These are phyloP conservation scores for Pythium graminicola DNA, from an alignment of 352 stramenopile genomes.

Conservation along the genomic window DNA sequence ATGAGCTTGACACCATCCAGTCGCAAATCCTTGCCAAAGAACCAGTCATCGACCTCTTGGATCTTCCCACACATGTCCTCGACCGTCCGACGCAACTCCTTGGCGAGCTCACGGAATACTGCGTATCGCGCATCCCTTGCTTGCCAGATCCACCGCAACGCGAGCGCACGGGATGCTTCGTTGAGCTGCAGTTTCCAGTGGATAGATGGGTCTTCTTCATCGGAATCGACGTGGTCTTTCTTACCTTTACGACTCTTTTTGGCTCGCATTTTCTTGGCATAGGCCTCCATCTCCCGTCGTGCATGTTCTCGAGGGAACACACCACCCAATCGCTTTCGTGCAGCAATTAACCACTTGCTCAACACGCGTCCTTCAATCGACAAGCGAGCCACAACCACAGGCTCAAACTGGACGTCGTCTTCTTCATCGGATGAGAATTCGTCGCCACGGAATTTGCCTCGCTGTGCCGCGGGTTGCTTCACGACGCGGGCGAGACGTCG, in stretches of 20 bases:
- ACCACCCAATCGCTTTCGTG: slow-evolving; percentile 87
- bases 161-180: slow-evolving; percentile 66
- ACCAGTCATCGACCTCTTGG: slow-evolving; percentile 92
- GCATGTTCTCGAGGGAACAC: slow-evolving; percentile 86
- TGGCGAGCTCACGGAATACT: slow-evolving; percentile 33
- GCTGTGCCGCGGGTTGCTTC: slow-evolving; percentile 21
- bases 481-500: slow-evolving; percentile 36
- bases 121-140: slow-evolving; percentile 57
- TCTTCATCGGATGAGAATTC: slow-evolving; percentile 94
- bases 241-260: slow-evolving; percentile 58
- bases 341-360: slow-evolving; percentile 91
- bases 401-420: slow-evolving; percentile 84
- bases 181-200: slow-evolving; percentile 82
- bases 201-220: slow-evolving; percentile 59
- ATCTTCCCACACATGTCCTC: slow-evolving; percentile 70
- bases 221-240: slow-evolving; percentile 54
- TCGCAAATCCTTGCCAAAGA: slow-evolving; percentile 83
- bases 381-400: slow-evolving; percentile 85
- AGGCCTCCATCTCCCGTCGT: slow-evolving; percentile 86
- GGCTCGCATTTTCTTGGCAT: slow-evolving; percentile 87
- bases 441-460: slow-evolving; percentile 60
- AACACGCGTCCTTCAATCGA: slow-evolving; percentile 92
- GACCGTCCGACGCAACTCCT: slow-evolving; percentile 51
- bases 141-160: slow-evolving; percentile 75
- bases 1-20: slow-evolving; percentile 65